Evolutionary conservation across 83 land plant genomes (phyloP).

Genomic region (Diphasiastrum complanatum): DNA sequence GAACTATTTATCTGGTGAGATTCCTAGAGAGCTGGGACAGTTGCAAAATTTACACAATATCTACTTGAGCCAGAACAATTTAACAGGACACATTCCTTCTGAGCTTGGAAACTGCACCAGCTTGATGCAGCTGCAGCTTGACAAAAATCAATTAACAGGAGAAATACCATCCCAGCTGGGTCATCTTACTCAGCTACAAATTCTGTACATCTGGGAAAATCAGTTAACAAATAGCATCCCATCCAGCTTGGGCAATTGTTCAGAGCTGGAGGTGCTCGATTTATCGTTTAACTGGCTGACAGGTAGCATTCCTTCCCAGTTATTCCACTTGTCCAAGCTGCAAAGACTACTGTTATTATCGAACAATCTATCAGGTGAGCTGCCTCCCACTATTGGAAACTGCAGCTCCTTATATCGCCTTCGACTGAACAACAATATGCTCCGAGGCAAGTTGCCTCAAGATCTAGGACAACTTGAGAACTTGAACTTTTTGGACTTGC

Average conservation of each 20-base stretch:
- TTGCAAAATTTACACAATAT: background rate
- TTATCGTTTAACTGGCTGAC: background rate
- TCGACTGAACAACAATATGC: background rate
- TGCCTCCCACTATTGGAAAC: background rate
- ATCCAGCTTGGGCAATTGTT: background rate
- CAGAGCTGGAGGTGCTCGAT: background rate
- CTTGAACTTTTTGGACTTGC: background rate
- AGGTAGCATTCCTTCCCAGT: too few species aligned
- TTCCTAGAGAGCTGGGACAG: constrained; percentile 6
- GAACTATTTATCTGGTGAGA: constrained; percentile 1
- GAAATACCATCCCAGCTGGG: constrained; percentile 9
- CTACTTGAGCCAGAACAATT: background rate
- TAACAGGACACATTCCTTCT: background rate
- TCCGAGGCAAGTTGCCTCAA: background rate
- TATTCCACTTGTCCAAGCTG: too few species aligned
- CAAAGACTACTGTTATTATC: too few species aligned
- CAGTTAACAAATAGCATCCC: background rate
- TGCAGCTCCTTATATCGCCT: background rate
- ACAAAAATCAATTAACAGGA: background rate
- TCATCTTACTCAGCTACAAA: background rate
- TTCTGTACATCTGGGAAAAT: background rate
- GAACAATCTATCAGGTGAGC: constrained; percentile 1
- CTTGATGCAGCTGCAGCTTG: background rate
- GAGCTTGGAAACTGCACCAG: background rate
- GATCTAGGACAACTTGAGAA: background rate